A percentile compares a stretch with the other conserved stretches of the same genome.
phyloP scores from a whole-genome alignment of 2,329 filamentous ascomycete genomes.

The Arachnomyces sp. region DNA sequence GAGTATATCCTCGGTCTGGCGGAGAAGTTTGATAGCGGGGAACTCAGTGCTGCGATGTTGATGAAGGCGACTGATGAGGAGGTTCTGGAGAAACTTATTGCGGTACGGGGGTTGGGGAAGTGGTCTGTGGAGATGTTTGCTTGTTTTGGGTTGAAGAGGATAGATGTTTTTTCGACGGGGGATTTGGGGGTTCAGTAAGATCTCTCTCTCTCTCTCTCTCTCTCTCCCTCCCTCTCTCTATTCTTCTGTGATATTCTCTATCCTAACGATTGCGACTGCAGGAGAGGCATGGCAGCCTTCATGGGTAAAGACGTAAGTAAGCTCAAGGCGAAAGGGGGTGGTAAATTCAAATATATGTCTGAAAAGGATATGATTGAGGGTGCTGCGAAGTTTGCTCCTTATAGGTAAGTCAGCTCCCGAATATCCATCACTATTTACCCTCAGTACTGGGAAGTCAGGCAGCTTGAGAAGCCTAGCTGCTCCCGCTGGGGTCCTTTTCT shows the following conservation, averaged over 20 bases:
- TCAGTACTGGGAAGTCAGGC: too few relatives aligned
- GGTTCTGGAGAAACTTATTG: slow-evolving; percentile 69
- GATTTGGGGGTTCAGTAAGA: slow-evolving; percentile 81
- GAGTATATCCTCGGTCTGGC: slow-evolving; percentile 88
- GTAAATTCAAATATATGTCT: slow-evolving; percentile 97
- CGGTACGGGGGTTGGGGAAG: slow-evolving; percentile 74
- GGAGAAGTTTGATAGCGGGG: slow-evolving; percentile 66
- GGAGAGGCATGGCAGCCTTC: slow-evolving; percentile 81
- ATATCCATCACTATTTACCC: background rate
- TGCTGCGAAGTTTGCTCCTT: slow-evolving; percentile 72
- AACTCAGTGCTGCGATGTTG: slow-evolving; percentile 67
- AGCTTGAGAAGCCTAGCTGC: too few relatives aligned
- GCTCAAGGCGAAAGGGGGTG: slow-evolving; percentile 66
- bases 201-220: background rate
- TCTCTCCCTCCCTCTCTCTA: background rate
- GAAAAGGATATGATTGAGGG: slow-evolving; percentile 86
- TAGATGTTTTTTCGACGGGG: slow-evolving; percentile 87
- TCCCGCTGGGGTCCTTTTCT: slow-evolving; percentile 1
- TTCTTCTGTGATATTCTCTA: background rate
- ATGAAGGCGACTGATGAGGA: slow-evolving; percentile 76
- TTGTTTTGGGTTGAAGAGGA: slow-evolving; percentile 84
- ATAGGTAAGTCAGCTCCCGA: slow-evolving; percentile 45
- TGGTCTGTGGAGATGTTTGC: slow-evolving; percentile 99
- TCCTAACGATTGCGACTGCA: slow-evolving; percentile 20
- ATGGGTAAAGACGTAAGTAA: slow-evolving; percentile 74